Evolutionary conservation across 768 basidiomycete species (phyloP).

Genomic region (Rhodotorula paludigena): DNA sequence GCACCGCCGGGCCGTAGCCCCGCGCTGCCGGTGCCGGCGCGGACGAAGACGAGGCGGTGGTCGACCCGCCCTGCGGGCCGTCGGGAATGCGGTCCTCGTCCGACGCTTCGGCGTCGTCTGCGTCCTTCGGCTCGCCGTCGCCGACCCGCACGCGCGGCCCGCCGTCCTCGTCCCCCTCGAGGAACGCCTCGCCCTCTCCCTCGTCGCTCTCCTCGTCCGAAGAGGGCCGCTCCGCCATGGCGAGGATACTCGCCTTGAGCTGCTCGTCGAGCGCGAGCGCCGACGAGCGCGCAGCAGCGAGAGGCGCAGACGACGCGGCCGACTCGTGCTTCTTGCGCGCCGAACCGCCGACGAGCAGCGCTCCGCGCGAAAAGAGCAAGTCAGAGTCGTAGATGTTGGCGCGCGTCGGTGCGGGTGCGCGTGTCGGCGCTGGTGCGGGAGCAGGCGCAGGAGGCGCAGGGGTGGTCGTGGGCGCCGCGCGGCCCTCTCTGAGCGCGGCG

Average conservation of each 20-base stretch:
- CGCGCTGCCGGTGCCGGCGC: conserved; percentile 1
- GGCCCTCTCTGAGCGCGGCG: background rate
- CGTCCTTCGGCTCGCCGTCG: conserved; percentile 17
- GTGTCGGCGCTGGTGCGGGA: conserved; percentile 37
- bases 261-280: conserved; percentile 49
- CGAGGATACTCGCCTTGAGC: conserved; percentile 78
- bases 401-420: conserved; percentile 48
- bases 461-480: conserved; percentile 27
- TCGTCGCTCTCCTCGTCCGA: conserved; percentile 15
- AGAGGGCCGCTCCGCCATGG: conserved; percentile 65
- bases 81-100: conserved; percentile 46
- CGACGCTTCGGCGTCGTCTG: conserved; percentile 52
- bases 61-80: conserved; percentile 39
- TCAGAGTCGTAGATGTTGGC: conserved; percentile 73
- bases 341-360: background rate
- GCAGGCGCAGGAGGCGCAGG: conserved; percentile 3
- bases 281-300: no score
- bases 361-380: conserved; percentile 54
- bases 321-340: conserved; percentile 1
- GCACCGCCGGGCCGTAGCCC: conserved; percentile 44
- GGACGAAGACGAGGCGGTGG: conserved; percentile 48
- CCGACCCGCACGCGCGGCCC: background rate
- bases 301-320: background rate
- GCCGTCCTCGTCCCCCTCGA: conserved; percentile 5
- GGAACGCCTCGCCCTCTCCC: conserved; percentile 51